Conservation (phyloP, 495 filamentous ascomycete species). For the Hyaloscypha finlandica region DNA sequence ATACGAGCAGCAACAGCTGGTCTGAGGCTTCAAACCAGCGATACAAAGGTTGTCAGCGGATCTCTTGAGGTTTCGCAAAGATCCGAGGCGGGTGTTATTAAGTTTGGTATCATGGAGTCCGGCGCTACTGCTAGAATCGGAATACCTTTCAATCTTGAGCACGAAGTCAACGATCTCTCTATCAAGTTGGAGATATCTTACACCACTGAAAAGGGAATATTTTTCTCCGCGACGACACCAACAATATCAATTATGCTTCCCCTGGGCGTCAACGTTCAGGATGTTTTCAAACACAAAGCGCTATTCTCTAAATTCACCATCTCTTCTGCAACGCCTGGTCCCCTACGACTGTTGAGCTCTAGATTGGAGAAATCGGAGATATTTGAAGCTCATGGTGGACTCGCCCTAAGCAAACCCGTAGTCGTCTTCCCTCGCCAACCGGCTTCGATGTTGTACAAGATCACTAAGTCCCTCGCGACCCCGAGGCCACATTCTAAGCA, state of each 20-base stretch:
- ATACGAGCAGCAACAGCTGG: slow-evolving; percentile 85
- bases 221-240: slow-evolving; percentile 65
- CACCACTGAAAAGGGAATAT: slow-evolving; percentile 69
- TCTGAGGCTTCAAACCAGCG: slow-evolving; percentile 75
- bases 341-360: slow-evolving; percentile 72
- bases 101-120: slow-evolving; percentile 55
- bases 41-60: slow-evolving; percentile 60
- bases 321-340: slow-evolving; percentile 71
- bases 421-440: slow-evolving; percentile 81
- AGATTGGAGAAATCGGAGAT: slow-evolving; percentile 67
- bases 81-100: slow-evolving; percentile 66
- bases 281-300: slow-evolving; percentile 81
- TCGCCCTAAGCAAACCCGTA: slow-evolving; percentile 54
- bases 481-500: slow-evolving; percentile 43
- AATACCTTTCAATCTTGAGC: slow-evolving; percentile 86
- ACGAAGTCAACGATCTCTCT: slow-evolving; percentile 68
- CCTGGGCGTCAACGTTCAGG: slow-evolving; percentile 94
- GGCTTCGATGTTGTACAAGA: slow-evolving; percentile 79
- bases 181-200: slow-evolving; percentile 80
- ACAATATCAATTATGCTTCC: slow-evolving; percentile 71
- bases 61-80: slow-evolving; percentile 56
- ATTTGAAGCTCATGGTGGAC: slow-evolving; percentile 65
- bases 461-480: slow-evolving; percentile 40
- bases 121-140: slow-evolving; percentile 56
- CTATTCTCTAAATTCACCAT: slow-evolving; percentile 91